Base-by-base conservation (phyloP, 306 rosid genomes). In the Cicer judaicum region DNA sequence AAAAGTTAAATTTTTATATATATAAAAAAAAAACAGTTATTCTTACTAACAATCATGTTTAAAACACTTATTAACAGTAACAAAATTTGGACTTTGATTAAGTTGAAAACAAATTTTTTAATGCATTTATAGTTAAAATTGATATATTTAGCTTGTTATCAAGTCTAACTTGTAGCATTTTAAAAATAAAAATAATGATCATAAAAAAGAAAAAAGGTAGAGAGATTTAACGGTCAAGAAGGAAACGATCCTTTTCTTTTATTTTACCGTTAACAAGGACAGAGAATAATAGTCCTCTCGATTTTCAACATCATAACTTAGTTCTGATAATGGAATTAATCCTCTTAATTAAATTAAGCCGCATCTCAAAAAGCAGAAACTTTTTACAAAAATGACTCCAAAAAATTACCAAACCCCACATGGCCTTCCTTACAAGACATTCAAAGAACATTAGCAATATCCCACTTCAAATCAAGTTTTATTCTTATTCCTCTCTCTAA, bases 391-490 rank as follows among this genome's bases (percentile, higher is more conserved):
- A 41, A 64, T 10, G 8, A 39, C 11, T 64, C 69, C 36, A 15
- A 44, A 29, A 29, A 55, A 41, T 24, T 34, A 76, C 12, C 39
- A 10, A 80, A 68, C 78, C 80, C 77, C 74, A 70, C 80, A 59
- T 70, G 63, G 7, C 67, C 63, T 81, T 64, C 18, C 85, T 81
- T 81, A 52, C 1, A 70, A 64, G 85, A 48, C 70, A 76, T 54
- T 80, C 81, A 52, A 75, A 75, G 84, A 79, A 80, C 76, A 61
- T 42, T 44, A 53, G 0, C 65, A 73, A 47, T 50, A 66, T 55
- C 77, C 6, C 70, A 80, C 44, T 68, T 80, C 59, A 41, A 68
- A 10, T 46, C 62, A 77, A 75, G 7, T 4, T 5, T 7, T 1
- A 39, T 15, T 47, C 15, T 16, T 6, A 10, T 4, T 2, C 7